These are phyloP conservation scores for Castanospermum australe DNA, from an alignment of 306 rosid genomes.

Conservation along the genomic window DNA sequence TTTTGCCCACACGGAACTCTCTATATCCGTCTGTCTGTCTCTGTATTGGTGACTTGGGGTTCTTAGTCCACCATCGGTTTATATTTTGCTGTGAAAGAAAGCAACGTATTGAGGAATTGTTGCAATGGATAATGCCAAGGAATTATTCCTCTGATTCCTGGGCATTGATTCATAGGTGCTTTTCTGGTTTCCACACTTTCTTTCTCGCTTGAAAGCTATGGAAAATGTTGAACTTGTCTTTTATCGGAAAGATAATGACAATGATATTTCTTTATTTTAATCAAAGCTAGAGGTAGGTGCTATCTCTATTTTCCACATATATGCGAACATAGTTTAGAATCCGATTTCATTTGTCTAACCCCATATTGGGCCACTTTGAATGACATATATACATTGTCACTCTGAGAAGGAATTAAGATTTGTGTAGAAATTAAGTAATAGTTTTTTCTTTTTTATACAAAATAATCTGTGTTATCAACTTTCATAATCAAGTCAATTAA, in stretches of 20 bases:
- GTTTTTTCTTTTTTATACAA: no score
- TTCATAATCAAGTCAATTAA: no score
- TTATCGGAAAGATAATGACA: background rate
- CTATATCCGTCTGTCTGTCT: background rate
- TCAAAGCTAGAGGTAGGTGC: background rate
- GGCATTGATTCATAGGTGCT: background rate
- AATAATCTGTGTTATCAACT: no score
- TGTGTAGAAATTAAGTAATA: background rate
- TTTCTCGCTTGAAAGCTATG: background rate
- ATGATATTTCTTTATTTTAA: background rate
- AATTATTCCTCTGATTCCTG: background rate
- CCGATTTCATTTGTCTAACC: background rate
- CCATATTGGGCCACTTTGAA: background rate
- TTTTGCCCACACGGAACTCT: slow-evolving; percentile 44
- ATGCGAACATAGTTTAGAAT: background rate
- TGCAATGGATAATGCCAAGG: slow-evolving; percentile 4
- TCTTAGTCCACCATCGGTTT: background rate
- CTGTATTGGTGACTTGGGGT: background rate
- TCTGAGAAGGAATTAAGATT: background rate
- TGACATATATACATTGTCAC: background rate
- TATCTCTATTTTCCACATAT: background rate
- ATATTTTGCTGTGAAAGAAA: slow-evolving; percentile 2
- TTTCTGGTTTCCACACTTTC: background rate
- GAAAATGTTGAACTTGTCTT: background rate
- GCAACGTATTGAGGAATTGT: slow-evolving; percentile 3